Evolutionary conservation across 345 rosid species (phyloP).

Genomic region (Linum usitatissimum): DNA sequence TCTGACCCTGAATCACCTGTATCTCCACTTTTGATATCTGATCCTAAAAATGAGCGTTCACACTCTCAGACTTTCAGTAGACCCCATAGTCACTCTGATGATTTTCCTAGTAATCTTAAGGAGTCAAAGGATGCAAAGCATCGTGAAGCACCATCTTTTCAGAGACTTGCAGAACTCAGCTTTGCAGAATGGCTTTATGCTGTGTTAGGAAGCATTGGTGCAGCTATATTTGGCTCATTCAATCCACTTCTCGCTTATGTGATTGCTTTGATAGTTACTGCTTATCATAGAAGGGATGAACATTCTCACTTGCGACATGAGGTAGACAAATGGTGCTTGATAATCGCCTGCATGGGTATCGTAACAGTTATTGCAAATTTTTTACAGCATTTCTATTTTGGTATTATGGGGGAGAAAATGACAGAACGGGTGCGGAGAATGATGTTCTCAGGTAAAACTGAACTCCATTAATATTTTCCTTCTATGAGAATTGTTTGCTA

Average conservation of each 20-base stretch:
- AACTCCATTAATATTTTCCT: slow-evolving; percentile 7
- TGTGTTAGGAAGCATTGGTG: slow-evolving; percentile 94
- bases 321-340: slow-evolving; percentile 93
- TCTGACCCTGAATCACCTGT: slow-evolving; percentile 99
- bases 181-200: slow-evolving; percentile 98
- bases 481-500: background rate
- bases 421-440: slow-evolving; percentile 92
- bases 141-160: slow-evolving; percentile 65
- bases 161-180: slow-evolving; percentile 92
- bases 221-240: slow-evolving; percentile 95
- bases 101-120: slow-evolving; percentile 37
- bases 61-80: slow-evolving; percentile 98
- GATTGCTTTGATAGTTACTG: slow-evolving; percentile 71
- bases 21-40: slow-evolving; percentile 88
- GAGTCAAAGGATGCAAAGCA: slow-evolving; percentile 41
- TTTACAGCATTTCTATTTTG: slow-evolving; percentile 96
- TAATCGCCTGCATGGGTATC: slow-evolving; percentile 95
- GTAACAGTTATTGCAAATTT: slow-evolving; percentile 96
- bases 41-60: slow-evolving; percentile 88
- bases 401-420: slow-evolving; percentile 99
- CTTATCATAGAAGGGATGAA: slow-evolving; percentile 41
- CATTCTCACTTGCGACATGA: slow-evolving; percentile 48
- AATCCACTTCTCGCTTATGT: slow-evolving; percentile 97
- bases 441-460: slow-evolving; percentile 90
- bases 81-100: slow-evolving; percentile 76